phyloP scores from a whole-genome alignment of 2,329 filamentous ascomycete genomes.

The Aspergillus tamarii region DNA sequence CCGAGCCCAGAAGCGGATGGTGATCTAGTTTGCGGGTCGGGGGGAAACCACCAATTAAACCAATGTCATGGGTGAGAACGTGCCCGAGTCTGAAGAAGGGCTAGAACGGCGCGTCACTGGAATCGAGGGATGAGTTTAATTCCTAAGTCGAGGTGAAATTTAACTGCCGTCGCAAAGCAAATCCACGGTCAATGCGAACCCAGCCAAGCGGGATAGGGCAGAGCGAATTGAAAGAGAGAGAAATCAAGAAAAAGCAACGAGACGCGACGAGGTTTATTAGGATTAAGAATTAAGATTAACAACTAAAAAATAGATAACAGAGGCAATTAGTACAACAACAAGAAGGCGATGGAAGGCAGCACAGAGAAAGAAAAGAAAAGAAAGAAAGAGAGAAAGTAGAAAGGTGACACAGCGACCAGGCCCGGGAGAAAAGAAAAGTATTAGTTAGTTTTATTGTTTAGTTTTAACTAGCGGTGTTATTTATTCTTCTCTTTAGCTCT shows the following conservation, averaged over 20 bases:
- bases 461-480: background rate
- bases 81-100: background rate
- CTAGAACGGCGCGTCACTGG: conserved; percentile 7
- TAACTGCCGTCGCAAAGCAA: conserved; percentile 14
- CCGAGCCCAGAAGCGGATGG: background rate
- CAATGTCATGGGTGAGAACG: conserved; percentile 13
- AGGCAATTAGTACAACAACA: background rate
- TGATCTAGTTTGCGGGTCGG: background rate
- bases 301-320: background rate
- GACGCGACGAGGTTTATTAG: background rate
- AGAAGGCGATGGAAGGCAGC: background rate
- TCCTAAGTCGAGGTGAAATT: conserved; percentile 3
- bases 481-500: conserved; percentile 3
- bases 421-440: background rate
- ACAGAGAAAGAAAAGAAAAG: background rate
- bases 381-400: background rate
- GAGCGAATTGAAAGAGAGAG: conserved; percentile 7
- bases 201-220: background rate
- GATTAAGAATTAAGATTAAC: conserved; percentile 8
- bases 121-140: conserved; percentile 12
- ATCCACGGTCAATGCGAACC: conserved; percentile 11
- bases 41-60: conserved; percentile 5
- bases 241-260: conserved; percentile 2
- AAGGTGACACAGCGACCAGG: background rate
- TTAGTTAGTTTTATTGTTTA: background rate